Evolutionary conservation across 108 stramenopile species (phyloP).

Genomic region (Cyclotella choctawhatcheeana): DNA sequence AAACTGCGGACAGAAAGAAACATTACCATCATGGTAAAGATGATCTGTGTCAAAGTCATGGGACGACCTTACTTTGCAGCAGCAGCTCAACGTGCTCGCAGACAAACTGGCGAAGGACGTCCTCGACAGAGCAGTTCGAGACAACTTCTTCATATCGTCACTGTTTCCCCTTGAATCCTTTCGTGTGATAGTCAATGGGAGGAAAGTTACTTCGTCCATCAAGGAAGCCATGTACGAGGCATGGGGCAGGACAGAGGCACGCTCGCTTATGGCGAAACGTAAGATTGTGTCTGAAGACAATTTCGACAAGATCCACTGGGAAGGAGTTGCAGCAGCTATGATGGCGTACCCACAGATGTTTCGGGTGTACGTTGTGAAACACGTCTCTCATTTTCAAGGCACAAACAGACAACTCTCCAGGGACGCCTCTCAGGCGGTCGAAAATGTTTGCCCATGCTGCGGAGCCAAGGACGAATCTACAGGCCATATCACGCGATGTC

Average conservation of each 20-base stretch:
- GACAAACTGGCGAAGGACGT: conserved; percentile 8
- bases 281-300: background rate
- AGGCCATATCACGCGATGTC: conserved; percentile 2
- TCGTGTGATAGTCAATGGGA: background rate
- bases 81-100: background rate
- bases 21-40: no score
- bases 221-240: background rate
- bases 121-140: background rate
- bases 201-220: conserved; percentile 8
- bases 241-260: background rate
- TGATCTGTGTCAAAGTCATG: no score
- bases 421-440: background rate
- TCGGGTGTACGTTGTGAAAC: conserved; percentile 3
- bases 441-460: background rate
- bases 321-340: background rate
- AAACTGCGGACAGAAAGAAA: no score
- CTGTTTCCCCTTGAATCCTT: background rate
- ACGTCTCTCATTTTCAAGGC: conserved; percentile 5
- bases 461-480: background rate
- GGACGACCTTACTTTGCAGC: background rate
- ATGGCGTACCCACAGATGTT: conserved; percentile 6
- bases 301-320: conserved; percentile 10
- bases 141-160: background rate
- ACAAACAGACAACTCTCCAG: conserved; percentile 4
- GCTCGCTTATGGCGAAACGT: background rate